Base-by-base conservation (phyloP, 257 asterid species). In the Asclepias syriaca region DNA sequence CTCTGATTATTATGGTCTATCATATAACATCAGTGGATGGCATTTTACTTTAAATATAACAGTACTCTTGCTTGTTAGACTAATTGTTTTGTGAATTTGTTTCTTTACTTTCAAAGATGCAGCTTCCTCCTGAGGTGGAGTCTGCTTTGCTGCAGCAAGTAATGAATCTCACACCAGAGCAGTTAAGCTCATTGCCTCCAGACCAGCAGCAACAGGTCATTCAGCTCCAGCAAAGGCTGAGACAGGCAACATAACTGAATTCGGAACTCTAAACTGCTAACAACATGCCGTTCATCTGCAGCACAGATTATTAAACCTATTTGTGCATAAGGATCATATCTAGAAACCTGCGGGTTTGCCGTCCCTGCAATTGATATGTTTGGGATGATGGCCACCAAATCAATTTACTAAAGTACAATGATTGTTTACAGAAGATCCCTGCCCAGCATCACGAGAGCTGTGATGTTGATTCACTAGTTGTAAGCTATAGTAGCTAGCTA, bases 191-290 rank as follows among this genome's bases (percentile, higher is more conserved):
- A 51, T 80, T 93, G 72, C 90, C 98, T 19, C 87, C 92, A n/a
- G 98, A 93, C 70, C 97, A 93, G 86, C 96, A 82, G 63, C 93
- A 84, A 78, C 90, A 90, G 82, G 93, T 93, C 46, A 83, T 87
- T 81, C 96, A 89, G 79, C 96, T 93, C 63, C 98, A 93, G 83
- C 87, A 86, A 88, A 85, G 85, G 96, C 96, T 90, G 72, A 86
- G 95, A 58, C 93, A 87, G 87, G 85, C 86, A 22, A 73, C 87
- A 37, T 88, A 88, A 78, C 34, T 40, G 29, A 9, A 64, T 21
- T 15, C 2, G 34, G n/a, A 32, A 89, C 98, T 18, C 87, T 89
- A 18, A 96, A 93, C 72, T 95, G 87, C 85, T 93, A 82, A 65
- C 90, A 82, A 78, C 88, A 90, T 80, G 93, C 87, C 54, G 82